phyloP scores from a whole-genome alignment of 1,284 basidiomycete species.

The Naganishia liquefaciens region DNA sequence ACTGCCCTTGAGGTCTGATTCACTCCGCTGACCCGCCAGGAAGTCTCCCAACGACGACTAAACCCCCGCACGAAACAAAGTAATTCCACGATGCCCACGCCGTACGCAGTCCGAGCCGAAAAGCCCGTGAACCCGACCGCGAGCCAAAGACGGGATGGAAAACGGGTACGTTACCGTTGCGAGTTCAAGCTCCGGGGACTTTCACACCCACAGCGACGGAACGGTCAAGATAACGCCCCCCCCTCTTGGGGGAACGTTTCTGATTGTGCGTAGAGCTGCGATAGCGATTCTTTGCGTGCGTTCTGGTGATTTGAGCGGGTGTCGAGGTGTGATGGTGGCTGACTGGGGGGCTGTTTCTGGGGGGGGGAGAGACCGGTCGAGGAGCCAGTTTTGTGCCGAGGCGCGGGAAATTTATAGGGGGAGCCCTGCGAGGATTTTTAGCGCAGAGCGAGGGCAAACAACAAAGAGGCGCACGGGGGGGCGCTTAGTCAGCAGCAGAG shows the following conservation, averaged over 20 bases:
- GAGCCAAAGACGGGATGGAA: background rate
- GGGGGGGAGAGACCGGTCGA: background rate
- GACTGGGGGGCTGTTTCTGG: conserved; percentile 9
- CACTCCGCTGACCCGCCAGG: background rate
- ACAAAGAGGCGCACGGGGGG: background rate
- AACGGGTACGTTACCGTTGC: conserved; percentile 12
- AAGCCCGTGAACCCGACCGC: background rate
- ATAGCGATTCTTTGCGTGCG: conserved; percentile 31
- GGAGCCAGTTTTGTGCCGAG: background rate
- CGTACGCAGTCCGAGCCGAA: background rate
- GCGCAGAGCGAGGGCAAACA: background rate
- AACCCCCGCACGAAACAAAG: conserved; percentile 2
- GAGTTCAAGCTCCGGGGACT: conserved; percentile 29
- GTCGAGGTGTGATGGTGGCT: background rate
- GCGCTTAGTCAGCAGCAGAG: conserved; percentile 18
- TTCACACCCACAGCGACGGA: conserved; percentile 31
- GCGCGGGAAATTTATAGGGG: background rate
- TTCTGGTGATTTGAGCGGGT: conserved; percentile 19
- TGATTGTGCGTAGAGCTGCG: conserved; percentile 27
- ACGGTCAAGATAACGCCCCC: conserved; percentile 2
- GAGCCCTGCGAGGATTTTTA: background rate
- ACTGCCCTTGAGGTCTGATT: background rate
- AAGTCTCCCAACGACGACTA: background rate
- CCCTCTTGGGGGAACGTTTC: background rate
- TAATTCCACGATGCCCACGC: conserved; percentile 19